These are phyloP conservation scores for Clavispora fructus DNA, from an alignment of 805 yeast species.

Conservation along the genomic window DNA sequence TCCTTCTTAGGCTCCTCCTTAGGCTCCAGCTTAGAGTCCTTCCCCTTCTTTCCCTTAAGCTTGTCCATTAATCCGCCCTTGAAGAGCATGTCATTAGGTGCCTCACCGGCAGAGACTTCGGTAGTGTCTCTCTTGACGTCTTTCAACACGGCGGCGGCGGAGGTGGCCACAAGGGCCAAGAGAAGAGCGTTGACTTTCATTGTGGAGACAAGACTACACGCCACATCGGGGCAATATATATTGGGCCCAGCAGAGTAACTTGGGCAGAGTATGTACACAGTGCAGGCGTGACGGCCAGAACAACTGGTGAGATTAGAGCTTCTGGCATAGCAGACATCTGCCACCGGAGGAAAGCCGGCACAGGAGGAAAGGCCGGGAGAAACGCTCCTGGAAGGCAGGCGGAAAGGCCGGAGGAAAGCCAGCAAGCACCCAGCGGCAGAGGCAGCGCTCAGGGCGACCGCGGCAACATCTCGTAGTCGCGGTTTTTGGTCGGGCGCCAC, in stretches of 20 bases:
- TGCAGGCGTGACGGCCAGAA: background rate
- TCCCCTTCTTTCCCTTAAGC: background rate
- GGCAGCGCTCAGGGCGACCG: background rate
- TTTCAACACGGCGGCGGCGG: background rate
- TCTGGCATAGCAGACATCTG: too few species aligned
- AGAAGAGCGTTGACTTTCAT: background rate
- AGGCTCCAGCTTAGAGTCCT: background rate
- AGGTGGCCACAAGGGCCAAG: background rate
- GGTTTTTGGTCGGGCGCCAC: background rate
- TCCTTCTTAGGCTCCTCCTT: background rate
- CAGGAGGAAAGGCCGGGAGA: too few species aligned
- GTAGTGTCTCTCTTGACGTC: background rate
- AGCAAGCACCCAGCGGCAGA: too few species aligned
- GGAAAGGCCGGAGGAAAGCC: too few species aligned
- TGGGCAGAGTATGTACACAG: background rate
- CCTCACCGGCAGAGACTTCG: background rate
- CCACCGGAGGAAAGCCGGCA: too few species aligned
- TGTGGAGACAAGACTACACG: background rate
- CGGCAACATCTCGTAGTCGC: conserved; percentile 1
- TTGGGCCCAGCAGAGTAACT: background rate
- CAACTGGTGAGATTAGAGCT: too few species aligned
- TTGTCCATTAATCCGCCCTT: background rate
- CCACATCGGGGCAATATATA: background rate
- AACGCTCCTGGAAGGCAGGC: too few species aligned
- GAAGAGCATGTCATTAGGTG: background rate